These are phyloP conservation scores for Wickerhamiella lipophila DNA, from an alignment of 805 yeast genomes.

Conservation along the genomic window DNA sequence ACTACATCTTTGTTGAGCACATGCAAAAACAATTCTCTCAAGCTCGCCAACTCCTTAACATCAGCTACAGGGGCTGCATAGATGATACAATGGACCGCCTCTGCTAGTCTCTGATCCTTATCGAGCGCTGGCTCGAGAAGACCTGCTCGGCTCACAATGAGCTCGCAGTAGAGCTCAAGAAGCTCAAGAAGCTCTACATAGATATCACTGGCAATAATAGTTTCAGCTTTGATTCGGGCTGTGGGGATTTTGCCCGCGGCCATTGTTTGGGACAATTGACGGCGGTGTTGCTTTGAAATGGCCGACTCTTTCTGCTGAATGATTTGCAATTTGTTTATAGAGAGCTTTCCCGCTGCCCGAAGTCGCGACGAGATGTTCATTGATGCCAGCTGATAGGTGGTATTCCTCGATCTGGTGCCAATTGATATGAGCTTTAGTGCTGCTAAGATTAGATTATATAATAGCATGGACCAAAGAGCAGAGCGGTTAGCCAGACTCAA, in stretches of 20 bases:
- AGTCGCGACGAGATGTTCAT: neutral
- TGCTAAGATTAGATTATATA: too few species aligned
- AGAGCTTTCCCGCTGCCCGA: slow-evolving; percentile 24
- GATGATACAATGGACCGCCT: slow-evolving; percentile 59
- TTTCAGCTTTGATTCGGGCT: slow-evolving; percentile 73
- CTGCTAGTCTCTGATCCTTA: slow-evolving; percentile 35
- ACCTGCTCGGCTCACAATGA: slow-evolving; percentile 60
- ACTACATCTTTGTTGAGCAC: slow-evolving; percentile 62
- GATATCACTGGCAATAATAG: slow-evolving; percentile 70
- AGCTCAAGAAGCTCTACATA: slow-evolving; percentile 66
- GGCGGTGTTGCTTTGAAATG: slow-evolving; percentile 57
- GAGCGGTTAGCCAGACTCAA: neutral
- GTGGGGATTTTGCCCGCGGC: slow-evolving; percentile 63
- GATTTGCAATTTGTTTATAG: slow-evolving; percentile 55
- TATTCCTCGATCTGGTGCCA: too few species aligned
- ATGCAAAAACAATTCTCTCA: slow-evolving; percentile 48
- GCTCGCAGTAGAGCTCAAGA: slow-evolving; percentile 70
- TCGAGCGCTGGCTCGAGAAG: slow-evolving; percentile 33
- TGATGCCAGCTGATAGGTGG: too few species aligned
- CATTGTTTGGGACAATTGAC: slow-evolving; percentile 57
- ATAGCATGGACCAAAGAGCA: neutral
- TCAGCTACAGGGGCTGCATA: slow-evolving; percentile 64
- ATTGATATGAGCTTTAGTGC: too few species aligned
- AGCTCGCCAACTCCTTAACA: slow-evolving; percentile 50
- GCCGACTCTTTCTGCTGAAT: slow-evolving; percentile 66